phyloP scores from a whole-genome alignment of 257 asterid genomes.

The Nicotiana paniculata region DNA sequence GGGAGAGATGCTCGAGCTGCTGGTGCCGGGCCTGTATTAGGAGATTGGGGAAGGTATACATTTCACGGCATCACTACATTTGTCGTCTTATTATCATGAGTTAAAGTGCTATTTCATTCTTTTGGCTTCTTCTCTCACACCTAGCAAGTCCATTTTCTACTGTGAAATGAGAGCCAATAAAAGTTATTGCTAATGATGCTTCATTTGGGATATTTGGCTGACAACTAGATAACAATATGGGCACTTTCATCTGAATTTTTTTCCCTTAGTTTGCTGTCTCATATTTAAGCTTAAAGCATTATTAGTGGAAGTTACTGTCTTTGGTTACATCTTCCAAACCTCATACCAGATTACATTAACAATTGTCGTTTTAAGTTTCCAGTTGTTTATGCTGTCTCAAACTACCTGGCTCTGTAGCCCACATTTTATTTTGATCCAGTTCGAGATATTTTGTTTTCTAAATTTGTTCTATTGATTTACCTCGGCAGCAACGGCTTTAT shows the following conservation, averaged over 20 bases:
- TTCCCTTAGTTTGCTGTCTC: background rate
- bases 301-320: background rate
- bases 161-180: background rate
- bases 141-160: background rate
- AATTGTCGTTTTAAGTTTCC: background rate
- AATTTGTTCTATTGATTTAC: background rate
- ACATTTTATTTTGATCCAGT: background rate
- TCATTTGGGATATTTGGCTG: background rate
- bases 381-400: background rate
- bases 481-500: background rate
- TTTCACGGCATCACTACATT: background rate
- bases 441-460: background rate
- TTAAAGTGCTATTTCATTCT: background rate
- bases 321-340: background rate
- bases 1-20: constrained; percentile 88
- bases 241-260: background rate
- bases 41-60: constrained; percentile 88
- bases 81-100: background rate
- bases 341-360: background rate
- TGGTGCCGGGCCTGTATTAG: constrained; percentile 87
- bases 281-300: background rate
- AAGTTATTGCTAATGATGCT: background rate
- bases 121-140: background rate
- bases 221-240: background rate
- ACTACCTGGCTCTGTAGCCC: background rate